These are phyloP conservation scores for Zasmidium cellare DNA, from an alignment of 2,329 filamentous ascomycete species.

Conservation along the genomic window DNA sequence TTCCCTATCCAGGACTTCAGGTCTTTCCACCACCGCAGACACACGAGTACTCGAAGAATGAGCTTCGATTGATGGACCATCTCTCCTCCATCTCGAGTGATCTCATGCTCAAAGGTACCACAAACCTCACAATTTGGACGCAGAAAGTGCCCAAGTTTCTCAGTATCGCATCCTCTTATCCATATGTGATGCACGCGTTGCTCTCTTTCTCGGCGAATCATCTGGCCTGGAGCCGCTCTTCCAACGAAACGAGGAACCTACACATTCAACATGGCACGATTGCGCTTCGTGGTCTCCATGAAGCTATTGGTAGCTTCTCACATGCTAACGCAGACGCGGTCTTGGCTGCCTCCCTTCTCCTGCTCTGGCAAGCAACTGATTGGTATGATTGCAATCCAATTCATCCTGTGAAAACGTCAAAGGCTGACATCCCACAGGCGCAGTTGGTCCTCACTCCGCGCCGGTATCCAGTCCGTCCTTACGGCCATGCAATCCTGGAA, in stretches of 20 bases:
- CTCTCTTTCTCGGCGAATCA: constrained; percentile 94
- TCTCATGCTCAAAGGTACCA: constrained; percentile 68
- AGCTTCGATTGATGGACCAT: constrained; percentile 87
- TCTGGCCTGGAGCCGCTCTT: constrained; percentile 84
- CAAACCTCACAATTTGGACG: constrained; percentile 88
- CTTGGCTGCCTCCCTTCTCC: constrained; percentile 82
- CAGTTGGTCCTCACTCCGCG: constrained; percentile 89
- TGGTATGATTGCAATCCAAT: constrained; percentile 65
- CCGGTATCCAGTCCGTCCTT: constrained; percentile 86
- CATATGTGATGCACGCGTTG: constrained; percentile 92
- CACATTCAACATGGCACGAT: constrained; percentile 85
- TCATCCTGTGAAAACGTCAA: background rate
- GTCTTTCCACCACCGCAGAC: constrained; percentile 75
- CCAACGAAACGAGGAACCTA: constrained; percentile 80
- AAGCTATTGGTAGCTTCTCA: constrained; percentile 82
- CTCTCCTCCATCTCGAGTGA: constrained; percentile 83
- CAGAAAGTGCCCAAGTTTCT: constrained; percentile 90
- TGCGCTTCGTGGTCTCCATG: constrained; percentile 83
- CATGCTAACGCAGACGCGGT: constrained; percentile 86
- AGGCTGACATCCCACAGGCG: constrained; percentile 57
- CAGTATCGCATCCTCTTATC: constrained; percentile 74
- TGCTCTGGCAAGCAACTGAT: constrained; percentile 95
- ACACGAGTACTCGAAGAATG: constrained; percentile 70
- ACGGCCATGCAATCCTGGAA: constrained; percentile 87
- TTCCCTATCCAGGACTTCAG: constrained; percentile 79